Base-by-base conservation (phyloP, 2,329 filamentous ascomycete genomes). In the Cytospora piceicola region DNA sequence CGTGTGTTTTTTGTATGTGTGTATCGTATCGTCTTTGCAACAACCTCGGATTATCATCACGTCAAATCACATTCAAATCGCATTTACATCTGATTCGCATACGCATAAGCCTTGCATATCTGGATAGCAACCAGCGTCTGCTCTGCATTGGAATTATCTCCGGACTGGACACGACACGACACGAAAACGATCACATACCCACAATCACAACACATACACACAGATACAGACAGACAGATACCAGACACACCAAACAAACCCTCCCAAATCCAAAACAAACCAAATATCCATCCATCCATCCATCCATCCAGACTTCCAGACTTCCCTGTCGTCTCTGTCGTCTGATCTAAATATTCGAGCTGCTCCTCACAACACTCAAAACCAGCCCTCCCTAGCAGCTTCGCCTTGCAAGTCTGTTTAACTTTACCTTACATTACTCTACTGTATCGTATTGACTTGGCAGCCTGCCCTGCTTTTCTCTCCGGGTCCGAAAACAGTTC, bases 51-150 rank as follows among this genome's bases (percentile, higher is more conserved):
- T 29, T 51, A 63, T 56, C 53, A 63, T 57, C 60, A 63, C 36
- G 49, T 22, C 60, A 55, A 34, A 61, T 34, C 51, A 62, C 59
- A 51, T 51, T 54, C 30, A 56, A 34, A 29, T 36, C 46, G 60
- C 60, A 63, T 51, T 63, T 30, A 57, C 60, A 63, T 30, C 60
- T 57, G 53, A 51, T 49, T 51, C 60, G 60, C 53, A 49, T 63
- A 51, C 53, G 60, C 60, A 56, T 63, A 51, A 53, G 53, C 60
- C 60, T 63, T 51, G 53, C 60, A 63, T 63, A 63, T 22, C 53
- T 22, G 22, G 32, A 51, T 55, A 63, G 39, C 60, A 51, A 51
- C 60, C 53, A 63, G 39, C 56, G 57, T 63, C 57, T 63, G 56
- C 60, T 51, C 39, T 63, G 53, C 53, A 57, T 57, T 63, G 32